Evolutionary conservation across 2,329 filamentous ascomycete species (phyloP).

Genomic region (Bipolaris zeicola): DNA sequence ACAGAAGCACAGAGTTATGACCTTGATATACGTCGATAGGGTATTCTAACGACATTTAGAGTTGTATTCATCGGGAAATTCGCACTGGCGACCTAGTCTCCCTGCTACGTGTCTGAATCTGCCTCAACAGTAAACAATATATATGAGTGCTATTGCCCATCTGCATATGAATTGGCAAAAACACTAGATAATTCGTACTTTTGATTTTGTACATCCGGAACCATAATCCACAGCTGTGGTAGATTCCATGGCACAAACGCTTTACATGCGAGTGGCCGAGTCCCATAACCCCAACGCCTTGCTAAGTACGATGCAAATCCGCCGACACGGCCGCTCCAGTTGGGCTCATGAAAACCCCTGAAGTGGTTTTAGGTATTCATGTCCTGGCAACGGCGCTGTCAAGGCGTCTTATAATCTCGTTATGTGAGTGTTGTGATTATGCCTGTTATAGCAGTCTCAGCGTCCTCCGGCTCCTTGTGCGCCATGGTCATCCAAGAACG

Average conservation of each 20-base stretch:
- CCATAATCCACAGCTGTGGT: neutral
- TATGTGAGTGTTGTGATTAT: slow-evolving; percentile 3
- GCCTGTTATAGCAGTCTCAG: slow-evolving; percentile 9
- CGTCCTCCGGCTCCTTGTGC: slow-evolving; percentile 8
- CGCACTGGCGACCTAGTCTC: neutral
- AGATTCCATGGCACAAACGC: neutral
- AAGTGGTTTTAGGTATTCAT: neutral
- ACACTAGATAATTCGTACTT: neutral
- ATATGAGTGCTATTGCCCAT: neutral
- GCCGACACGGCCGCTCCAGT: neutral
- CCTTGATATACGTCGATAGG: neutral
- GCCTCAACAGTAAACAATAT: neutral
- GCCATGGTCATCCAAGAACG: slow-evolving; percentile 39
- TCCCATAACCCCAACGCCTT: neutral
- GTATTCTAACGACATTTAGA: neutral
- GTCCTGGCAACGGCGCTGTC: neutral
- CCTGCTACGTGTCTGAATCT: neutral
- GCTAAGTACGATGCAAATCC: neutral
- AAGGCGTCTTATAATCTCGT: neutral
- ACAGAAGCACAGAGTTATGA: neutral
- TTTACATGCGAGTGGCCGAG: neutral
- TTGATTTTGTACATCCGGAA: slow-evolving; percentile 1
- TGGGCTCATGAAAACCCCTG: neutral
- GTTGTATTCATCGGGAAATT: neutral
- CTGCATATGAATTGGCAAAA: neutral